phyloP scores from a whole-genome alignment of 1,284 basidiomycete genomes.

The Cronartium quercuum region DNA sequence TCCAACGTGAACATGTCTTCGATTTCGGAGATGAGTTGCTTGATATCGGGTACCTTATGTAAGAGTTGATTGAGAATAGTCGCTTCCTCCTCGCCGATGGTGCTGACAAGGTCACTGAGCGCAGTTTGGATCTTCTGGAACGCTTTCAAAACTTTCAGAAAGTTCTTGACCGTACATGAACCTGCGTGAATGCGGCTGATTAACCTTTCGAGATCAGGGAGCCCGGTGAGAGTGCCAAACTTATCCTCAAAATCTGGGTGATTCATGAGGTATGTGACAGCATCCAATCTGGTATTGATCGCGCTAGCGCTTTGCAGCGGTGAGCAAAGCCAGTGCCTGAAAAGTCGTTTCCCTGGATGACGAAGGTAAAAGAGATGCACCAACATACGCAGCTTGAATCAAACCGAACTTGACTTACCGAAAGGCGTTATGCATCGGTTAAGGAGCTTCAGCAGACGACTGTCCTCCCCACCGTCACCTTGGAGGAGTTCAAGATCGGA shows the following conservation, averaged over 20 bases:
- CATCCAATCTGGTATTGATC: slow-evolving; percentile 89
- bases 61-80: slow-evolving; percentile 53
- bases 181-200: slow-evolving; percentile 89
- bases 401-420: slow-evolving; percentile 53
- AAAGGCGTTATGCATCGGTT: slow-evolving; percentile 80
- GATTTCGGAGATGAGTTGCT: slow-evolving; percentile 63
- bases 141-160: slow-evolving; percentile 56
- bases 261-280: slow-evolving; percentile 77
- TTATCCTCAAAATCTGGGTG: slow-evolving; percentile 67
- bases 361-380: slow-evolving; percentile 24
- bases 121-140: slow-evolving; percentile 67
- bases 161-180: slow-evolving; percentile 76
- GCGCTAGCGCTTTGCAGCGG: slow-evolving; percentile 70
- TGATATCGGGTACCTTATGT: slow-evolving; percentile 63
- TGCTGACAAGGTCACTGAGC: slow-evolving; percentile 62
- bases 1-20: slow-evolving; percentile 56
- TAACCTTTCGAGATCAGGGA: slow-evolving; percentile 88
- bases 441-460: slow-evolving; percentile 75
- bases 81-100: slow-evolving; percentile 69
- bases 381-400: slow-evolving; percentile 7
- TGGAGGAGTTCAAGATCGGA: slow-evolving; percentile 88
- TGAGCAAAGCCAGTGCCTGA: slow-evolving; percentile 87
- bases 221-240: slow-evolving; percentile 65
- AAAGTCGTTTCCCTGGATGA: slow-evolving; percentile 70
- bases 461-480: slow-evolving; percentile 82